Percentiles rank a stretch among this genome's conserved stretches.
These are phyloP conservation scores for Cryphonectria radicalis DNA, from an alignment of 2,329 filamentous ascomycete genomes.

Conservation along the genomic window DNA sequence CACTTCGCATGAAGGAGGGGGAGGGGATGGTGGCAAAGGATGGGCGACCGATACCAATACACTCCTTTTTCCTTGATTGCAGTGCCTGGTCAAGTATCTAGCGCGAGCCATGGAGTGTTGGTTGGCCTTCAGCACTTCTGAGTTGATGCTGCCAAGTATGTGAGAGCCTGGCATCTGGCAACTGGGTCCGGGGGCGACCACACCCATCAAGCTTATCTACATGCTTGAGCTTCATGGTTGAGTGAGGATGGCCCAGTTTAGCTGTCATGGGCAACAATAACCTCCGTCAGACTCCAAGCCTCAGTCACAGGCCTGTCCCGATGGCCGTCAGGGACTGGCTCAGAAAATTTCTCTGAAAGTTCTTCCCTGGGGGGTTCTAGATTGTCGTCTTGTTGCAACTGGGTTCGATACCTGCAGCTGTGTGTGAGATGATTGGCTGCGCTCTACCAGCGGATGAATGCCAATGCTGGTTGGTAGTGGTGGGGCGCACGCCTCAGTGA, in stretches of 20 bases:
- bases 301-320: conserved; percentile 12
- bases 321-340: conserved; percentile 18
- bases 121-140: background rate
- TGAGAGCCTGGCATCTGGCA: background rate
- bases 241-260: background rate
- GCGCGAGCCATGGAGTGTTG: background rate
- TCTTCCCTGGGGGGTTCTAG: conserved; percentile 1
- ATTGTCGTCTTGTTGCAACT: conserved; percentile 16
- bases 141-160: background rate
- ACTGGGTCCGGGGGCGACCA: background rate
- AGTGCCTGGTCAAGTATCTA: background rate
- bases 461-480: conserved; percentile 5
- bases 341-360: conserved; percentile 20
- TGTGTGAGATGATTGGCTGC: conserved; percentile 29
- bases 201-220: conserved; percentile 14
- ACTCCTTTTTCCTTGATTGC: background rate
- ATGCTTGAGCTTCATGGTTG: conserved; percentile 10
- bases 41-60: background rate
- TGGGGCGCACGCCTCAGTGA: conserved; percentile 3
- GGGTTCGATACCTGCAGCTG: conserved; percentile 8
- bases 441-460: conserved; percentile 1
- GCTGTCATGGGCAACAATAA: background rate
- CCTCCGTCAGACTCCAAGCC: background rate
- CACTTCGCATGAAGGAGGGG: background rate
- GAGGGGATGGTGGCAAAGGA: background rate